Evolutionary conservation across 768 basidiomycete genomes (phyloP), one percentile per base, ranked within the genome.

Genomic region (Tephrocybe rancida): DNA sequence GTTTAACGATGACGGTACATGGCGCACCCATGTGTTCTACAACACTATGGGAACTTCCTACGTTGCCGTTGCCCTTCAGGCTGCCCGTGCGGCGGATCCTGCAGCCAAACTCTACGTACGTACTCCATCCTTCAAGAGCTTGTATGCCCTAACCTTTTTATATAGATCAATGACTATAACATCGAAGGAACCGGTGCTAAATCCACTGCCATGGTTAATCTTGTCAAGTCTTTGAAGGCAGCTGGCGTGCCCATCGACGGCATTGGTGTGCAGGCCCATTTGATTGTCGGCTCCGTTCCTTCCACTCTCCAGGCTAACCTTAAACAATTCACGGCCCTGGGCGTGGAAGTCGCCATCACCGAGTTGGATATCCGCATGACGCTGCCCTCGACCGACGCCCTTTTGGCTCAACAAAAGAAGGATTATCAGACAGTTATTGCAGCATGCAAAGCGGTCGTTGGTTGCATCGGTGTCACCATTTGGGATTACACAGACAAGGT

Each of bases 321-420:
- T 50, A 62, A 77, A 55, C 71, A 76, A 47, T 80, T 87, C 63
- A 76, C 81, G 11, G 77, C 77, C 9, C 78, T 86, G 22, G 85
- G 87, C 3, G 70, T 88, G 38, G 86, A 87, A 59, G 81, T 87
- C 22, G 85, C 85, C 8, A 79, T 87, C 59, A 88, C 86, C 3
- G 86, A 87, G 63, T 76, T 88, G 44, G 86, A 88, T 61, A 83
- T 83, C 60, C 75, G 85, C 45, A 83, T 85, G 74, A 74, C 73
- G 7, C 69, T 81, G 11, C 85, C 84, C 13, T 74, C 70, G 10
- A 83, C 82, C 2, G 57, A 65, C 7, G 77, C 76, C 0, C 69
- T 78, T 29, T 71, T 82, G 27, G 71, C 67, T 26, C 82, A 85
- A 61, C 84, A 87, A 61, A 70, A 78, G 61, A 71, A 68, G 55